These are phyloP conservation scores for Ophiostoma ulmi DNA, from an alignment of 2,329 filamentous ascomycete species.

Conservation along the genomic window DNA sequence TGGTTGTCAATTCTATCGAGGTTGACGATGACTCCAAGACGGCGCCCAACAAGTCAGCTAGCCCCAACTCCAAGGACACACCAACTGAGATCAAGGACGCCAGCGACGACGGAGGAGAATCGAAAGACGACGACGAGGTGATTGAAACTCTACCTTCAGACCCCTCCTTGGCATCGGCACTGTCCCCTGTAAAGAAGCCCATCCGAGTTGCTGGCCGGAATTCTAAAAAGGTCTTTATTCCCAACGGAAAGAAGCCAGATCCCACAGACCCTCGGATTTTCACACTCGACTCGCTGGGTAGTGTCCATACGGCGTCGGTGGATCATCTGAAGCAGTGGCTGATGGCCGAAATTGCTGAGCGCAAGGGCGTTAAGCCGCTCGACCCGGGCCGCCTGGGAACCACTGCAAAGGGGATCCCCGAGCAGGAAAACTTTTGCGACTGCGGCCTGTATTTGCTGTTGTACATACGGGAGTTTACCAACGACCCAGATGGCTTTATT, in stretches of 20 bases:
- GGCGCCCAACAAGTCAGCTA: neutral
- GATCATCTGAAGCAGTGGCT: conserved; percentile 71
- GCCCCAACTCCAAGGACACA: neutral
- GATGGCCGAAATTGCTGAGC: conserved; percentile 61
- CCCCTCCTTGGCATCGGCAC: conserved; percentile 12
- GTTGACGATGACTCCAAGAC: conserved; percentile 12
- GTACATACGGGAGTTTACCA: conserved; percentile 77
- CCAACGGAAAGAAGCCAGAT: conserved; percentile 40
- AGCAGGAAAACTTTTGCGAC: conserved; percentile 79
- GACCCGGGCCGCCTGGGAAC: conserved; percentile 43
- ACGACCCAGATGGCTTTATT: conserved; percentile 66
- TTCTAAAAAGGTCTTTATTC: conserved; percentile 34
- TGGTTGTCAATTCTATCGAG: neutral
- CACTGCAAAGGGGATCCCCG: conserved; percentile 69
- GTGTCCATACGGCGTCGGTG: conserved; percentile 58
- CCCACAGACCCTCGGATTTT: conserved; percentile 65
- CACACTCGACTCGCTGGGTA: conserved; percentile 79
- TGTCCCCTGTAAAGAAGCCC: conserved; percentile 22
- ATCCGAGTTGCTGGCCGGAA: conserved; percentile 25
- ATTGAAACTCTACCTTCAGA: conserved; percentile 16
- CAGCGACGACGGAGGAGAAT: conserved; percentile 20
- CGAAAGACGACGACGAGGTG: conserved; percentile 23
- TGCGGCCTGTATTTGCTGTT: conserved; percentile 83
- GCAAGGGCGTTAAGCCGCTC: conserved; percentile 46
- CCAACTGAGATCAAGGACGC: neutral